phyloP scores from a whole-genome alignment of 225 moss, liverwort and hornwort genomes.

The Marchantia paleacea region DNA sequence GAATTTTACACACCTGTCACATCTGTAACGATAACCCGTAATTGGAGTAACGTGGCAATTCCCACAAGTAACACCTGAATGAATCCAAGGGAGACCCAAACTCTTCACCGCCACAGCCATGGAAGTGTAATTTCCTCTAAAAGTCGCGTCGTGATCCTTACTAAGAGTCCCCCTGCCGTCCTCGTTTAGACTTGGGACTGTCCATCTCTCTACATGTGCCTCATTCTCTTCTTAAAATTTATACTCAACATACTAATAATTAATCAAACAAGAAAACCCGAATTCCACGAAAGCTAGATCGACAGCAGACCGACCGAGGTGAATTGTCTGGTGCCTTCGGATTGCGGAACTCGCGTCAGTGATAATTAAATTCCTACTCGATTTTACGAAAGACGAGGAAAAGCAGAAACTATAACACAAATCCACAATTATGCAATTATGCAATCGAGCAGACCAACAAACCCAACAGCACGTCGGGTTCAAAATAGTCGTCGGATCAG shows the following conservation, averaged over 20 bases:
- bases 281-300: not conserved
- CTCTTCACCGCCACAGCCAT: constrained; percentile 42
- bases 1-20: constrained; percentile 35
- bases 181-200: not conserved
- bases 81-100: constrained; percentile 44
- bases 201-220: constrained; percentile 3
- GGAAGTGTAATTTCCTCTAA: not conserved
- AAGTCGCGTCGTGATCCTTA: not conserved
- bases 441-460: not conserved
- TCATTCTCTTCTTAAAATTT: not conserved
- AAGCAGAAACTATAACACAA: not conserved
- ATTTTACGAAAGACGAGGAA: not conserved
- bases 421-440: not conserved
- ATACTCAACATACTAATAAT: not conserved
- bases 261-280: too few species aligned
- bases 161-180: not conserved
- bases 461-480: not conserved
- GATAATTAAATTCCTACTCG: too few species aligned
- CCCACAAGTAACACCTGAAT: constrained; percentile 27
- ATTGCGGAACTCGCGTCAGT: too few species aligned
- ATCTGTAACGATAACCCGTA: constrained; percentile 41
- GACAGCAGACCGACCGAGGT: not conserved
- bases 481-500: constrained; percentile 1
- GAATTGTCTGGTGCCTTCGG: too few species aligned
- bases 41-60: constrained; percentile 34